Conservation (phyloP, 441 rosid species). For the Adansonia rubrostipa region DNA sequence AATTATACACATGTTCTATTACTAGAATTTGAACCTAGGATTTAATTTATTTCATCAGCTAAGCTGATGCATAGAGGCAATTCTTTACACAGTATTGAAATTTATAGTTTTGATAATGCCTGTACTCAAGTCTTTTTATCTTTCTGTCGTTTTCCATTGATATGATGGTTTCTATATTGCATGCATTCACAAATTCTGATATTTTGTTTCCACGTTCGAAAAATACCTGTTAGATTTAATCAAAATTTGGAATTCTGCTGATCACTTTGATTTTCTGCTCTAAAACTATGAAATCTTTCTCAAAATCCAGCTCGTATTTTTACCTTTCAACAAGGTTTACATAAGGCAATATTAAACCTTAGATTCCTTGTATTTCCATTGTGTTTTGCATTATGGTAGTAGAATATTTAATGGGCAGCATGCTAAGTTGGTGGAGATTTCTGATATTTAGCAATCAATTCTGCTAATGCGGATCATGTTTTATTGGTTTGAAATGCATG, state of each 20-base stretch:
- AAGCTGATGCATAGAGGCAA: background rate
- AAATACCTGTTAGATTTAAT: background rate
- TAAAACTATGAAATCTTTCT: background rate
- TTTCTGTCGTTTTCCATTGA: background rate
- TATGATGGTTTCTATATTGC: background rate
- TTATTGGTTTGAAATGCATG: background rate
- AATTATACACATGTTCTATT: background rate
- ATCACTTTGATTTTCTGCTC: constrained; percentile 12
- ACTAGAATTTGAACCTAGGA: background rate
- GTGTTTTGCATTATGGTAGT: background rate
- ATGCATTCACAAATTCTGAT: constrained; percentile 6
- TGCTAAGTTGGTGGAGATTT: background rate
- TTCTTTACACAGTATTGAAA: background rate
- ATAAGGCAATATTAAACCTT: background rate
- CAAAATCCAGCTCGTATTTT: background rate
- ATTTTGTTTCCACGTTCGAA: background rate
- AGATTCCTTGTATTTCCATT: background rate
- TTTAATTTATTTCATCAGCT: constrained; percentile 7
- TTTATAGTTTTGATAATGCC: background rate
- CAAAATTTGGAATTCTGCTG: background rate
- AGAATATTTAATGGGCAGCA: background rate
- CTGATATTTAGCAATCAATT: constrained; percentile 1
- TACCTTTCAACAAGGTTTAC: background rate
- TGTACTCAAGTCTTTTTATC: background rate
- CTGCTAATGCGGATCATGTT: constrained; percentile 9